These are phyloP conservation scores for Leptographium wingfieldii DNA, from an alignment of 2,329 filamentous ascomycete genomes.

Conservation along the genomic window DNA sequence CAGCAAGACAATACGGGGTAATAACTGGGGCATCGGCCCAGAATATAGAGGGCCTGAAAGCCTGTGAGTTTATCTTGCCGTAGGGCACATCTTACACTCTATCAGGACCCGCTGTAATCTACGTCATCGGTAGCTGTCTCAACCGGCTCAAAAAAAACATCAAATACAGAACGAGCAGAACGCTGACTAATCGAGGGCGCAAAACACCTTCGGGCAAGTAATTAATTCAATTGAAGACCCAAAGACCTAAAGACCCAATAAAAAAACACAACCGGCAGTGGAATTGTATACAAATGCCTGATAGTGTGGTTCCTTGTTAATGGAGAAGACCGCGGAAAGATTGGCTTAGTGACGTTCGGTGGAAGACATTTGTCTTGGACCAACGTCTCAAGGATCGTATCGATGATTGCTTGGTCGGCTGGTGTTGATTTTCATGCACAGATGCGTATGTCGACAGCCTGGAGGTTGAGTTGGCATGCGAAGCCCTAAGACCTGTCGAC, in stretches of 20 bases:
- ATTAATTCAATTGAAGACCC: not conserved
- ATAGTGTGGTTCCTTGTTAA: not conserved
- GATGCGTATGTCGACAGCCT: slow-evolving; percentile 8
- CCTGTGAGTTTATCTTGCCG: not conserved
- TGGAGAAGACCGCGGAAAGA: slow-evolving; percentile 20
- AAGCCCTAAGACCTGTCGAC: not conserved
- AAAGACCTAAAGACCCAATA: too few species aligned
- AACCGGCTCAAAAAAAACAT: too few species aligned
- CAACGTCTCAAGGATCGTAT: slow-evolving; percentile 22
- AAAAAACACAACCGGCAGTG: not conserved
- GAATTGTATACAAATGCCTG: not conserved
- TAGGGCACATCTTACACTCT: too few species aligned
- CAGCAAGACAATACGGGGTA: not conserved
- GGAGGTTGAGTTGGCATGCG: not conserved
- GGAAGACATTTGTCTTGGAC: slow-evolving; percentile 23
- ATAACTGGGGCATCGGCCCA: not conserved
- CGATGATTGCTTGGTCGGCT: slow-evolving; percentile 5
- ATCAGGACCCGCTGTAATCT: too few species aligned
- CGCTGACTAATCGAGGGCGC: not conserved
- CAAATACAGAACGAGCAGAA: not conserved
- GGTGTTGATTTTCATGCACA: slow-evolving; percentile 17
- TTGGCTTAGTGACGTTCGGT: slow-evolving; percentile 25
- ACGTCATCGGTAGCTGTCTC: too few species aligned
- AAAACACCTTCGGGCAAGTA: not conserved
- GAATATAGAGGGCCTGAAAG: not conserved